A percentile compares a stretch with the other conserved stretches of the same genome.
phyloP scores from a whole-genome alignment of 805 yeast genomes.

The Candida ascalaphidarum region DNA sequence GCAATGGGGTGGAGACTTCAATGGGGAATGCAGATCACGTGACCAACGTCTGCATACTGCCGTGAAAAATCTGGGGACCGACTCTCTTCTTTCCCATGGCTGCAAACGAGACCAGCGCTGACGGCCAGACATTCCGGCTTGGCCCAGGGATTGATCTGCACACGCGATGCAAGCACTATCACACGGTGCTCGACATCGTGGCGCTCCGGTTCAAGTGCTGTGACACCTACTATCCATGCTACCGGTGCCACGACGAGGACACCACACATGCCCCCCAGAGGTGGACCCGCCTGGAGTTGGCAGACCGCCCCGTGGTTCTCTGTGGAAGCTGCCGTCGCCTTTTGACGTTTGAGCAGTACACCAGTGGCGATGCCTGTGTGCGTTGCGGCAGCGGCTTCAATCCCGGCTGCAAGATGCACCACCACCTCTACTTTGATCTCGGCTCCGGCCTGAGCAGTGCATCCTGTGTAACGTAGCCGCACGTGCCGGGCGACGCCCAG shows the following conservation, averaged over 20 bases:
- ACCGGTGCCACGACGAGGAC: conserved; percentile 23
- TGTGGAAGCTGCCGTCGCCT: conserved; percentile 29
- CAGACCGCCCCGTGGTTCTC: conserved; percentile 15
- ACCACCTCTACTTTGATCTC: conserved; percentile 24
- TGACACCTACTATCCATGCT: conserved; percentile 27
- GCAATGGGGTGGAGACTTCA: no score
- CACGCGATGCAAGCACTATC: conserved; percentile 32
- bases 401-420: conserved; percentile 30
- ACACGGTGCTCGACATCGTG: conserved; percentile 23
- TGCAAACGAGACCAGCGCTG: no score
- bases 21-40: no score
- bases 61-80: no score
- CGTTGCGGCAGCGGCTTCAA: conserved; percentile 22
- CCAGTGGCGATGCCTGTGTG: conserved; percentile 10
- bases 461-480: not conserved
- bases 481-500: no score
- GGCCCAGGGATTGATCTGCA: conserved; percentile 16
- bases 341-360: conserved; percentile 20
- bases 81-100: no score
- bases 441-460: not conserved
- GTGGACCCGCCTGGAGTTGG: conserved; percentile 5
- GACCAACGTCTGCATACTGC: no score
- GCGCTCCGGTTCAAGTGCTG: conserved; percentile 35
- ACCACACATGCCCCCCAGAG: conserved; percentile 6
- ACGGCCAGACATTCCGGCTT: no score